Base-by-base conservation (phyloP, 2,329 filamentous ascomycete genomes). In the Dactylellina parvicollis region DNA sequence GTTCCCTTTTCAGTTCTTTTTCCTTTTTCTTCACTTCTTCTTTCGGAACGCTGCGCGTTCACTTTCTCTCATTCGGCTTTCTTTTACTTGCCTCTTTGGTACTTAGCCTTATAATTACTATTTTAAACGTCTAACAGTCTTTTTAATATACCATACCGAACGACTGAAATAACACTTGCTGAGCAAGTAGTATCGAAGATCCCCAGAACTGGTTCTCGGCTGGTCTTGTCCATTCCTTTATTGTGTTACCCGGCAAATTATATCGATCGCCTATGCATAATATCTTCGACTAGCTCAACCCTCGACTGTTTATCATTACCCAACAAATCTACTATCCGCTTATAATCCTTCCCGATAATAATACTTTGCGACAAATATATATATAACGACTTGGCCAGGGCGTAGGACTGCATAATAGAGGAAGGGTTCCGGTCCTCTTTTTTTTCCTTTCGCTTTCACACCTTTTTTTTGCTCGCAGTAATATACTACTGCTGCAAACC, bases 161-260 rank as follows among this genome's bases (percentile, higher is more conserved):
- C 32, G 22, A 59, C 24, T 20, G 42, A 46, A 52, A 5, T 3
- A 14, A 47, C 32, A 38, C 67, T 72, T 65, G 69, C 60, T 73
- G 69, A 73, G 69, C 69, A 73, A 61, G 69, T 50, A 46, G 60
- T 60, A 55, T 72, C 67, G 67, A 71, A 64, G 18, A 46, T 52
- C 36, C 55, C 38, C 52, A 42, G 38, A 64, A 64, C 60, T 65
- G 47, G 54, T 65, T 54, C 65, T 72, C 59, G 57, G 57, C 49
- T 62, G 66, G 49, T 50, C 49, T 72, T 65, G 49, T 65, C 54
- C 54, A 55, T 56, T 71, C 54, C 30, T 64, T 52, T 36, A 44
- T 55, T 57, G 44, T 47, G 24, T 10, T 64, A 52, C 36, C 67
- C 67, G 66, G 50, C 49, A 36, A 47, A 47, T 34, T 32, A 47